Evolutionary conservation across 78 protist species (phyloP), one percentile per base, ranked within the genome.

Genomic region (Dictyostelium citrinum): DNA sequence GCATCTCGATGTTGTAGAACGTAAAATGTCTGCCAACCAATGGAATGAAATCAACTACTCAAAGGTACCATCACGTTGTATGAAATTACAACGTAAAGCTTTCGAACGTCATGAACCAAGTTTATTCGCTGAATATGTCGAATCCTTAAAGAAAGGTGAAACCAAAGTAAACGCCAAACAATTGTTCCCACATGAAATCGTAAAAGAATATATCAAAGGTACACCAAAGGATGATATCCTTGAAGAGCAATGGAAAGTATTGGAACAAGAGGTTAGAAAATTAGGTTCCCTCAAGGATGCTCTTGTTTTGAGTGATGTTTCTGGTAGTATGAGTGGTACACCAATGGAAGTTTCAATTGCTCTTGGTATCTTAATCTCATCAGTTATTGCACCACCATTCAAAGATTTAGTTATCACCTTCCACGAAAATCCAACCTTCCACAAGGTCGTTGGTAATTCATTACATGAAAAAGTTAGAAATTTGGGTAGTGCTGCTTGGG

Each of bases 291-390:
- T 91, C 20, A 9, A 10, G 11, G 90, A 82, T 49, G 61, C 84
- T 27, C 33, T 91, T 5, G 77, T 64, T 2, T n/a, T 91, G 1
- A 37, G 70, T 27, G 96, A 91, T 43, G 96, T 91, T n/a, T 75
- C 85, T 24, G 96, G 96, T 11, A 35, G 71, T 5, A 91, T 91
- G 96, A 14, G 37, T 9, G 90, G 91, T 29, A 41, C 68, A 4
- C 91, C 96, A 51, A 91, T 91, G 90, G 82, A 91, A 45, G 96
- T 91, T 3, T 82, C 96, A 16, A 60, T 91, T 20, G 96, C 96
- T 39, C 77, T 91, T 5, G 96, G 96, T 39, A 51, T 91, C 31
- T 46, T 91, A 27, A 84, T 91, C 16, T 41, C 83, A 16, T 17
- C 49, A 5, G 76, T 81, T 39, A 64, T 90, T 0, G 84, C 55